Evolutionary conservation across 2,329 filamentous ascomycete genomes (phyloP).

Genomic region (Colletotrichum musicola): DNA sequence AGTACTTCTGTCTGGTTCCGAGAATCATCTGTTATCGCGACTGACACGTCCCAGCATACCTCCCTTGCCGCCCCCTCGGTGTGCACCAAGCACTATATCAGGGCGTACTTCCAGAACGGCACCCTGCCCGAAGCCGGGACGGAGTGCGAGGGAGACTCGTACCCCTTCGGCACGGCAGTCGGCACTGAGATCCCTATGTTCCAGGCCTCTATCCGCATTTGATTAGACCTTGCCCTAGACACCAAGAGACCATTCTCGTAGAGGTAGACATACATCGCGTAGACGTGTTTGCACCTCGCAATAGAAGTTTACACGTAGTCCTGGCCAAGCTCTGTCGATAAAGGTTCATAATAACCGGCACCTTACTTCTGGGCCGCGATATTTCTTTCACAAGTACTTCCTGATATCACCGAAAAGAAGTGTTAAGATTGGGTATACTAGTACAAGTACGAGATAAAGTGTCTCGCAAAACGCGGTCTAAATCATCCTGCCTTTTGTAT

Average conservation of each 20-base stretch:
- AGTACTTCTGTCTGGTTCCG: conserved; percentile 39
- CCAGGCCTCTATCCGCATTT: background rate
- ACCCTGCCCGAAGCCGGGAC: conserved; percentile 58
- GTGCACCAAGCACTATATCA: conserved; percentile 57
- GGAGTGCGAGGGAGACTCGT: conserved; percentile 59
- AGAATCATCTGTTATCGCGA: background rate
- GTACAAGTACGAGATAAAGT: too few species aligned
- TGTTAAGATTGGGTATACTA: too few species aligned
- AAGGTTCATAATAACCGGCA: too few species aligned
- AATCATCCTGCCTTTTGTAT: too few species aligned
- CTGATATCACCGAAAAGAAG: too few species aligned
- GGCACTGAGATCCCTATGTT: background rate
- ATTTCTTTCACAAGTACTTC: too few species aligned
- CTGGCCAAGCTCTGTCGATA: too few species aligned
- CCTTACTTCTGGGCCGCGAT: too few species aligned
- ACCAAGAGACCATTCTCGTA: background rate
- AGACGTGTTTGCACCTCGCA: background rate
- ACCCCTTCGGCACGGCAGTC: conserved; percentile 51
- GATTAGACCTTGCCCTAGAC: background rate
- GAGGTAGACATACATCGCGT: background rate
- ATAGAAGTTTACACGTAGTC: too few species aligned
- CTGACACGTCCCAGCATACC: conserved; percentile 58
- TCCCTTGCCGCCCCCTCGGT: conserved; percentile 57
- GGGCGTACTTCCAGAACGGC: conserved; percentile 60
- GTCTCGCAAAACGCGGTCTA: too few species aligned